Conservation (phyloP, 805 yeast species). For the Pichia gijzeniarum region DNA sequence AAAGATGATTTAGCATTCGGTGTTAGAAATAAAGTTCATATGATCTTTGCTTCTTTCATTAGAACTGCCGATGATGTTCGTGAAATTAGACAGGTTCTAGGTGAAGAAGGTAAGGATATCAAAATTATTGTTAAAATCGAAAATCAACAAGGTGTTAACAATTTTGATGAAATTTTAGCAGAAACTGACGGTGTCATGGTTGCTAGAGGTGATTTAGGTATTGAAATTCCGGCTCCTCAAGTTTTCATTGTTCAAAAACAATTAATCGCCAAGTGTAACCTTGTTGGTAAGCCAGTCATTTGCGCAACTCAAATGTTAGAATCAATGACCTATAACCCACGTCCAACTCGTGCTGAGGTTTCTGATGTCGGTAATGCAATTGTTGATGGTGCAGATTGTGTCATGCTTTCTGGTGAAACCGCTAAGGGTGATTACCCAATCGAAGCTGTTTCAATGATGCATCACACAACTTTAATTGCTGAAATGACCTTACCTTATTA, state of each 20-base stretch:
- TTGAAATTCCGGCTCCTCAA: slow-evolving; percentile 98
- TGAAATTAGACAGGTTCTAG: slow-evolving; percentile 89
- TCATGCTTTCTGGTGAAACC: slow-evolving; percentile 98
- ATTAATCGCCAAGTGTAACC: slow-evolving; percentile 97
- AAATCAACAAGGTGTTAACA: slow-evolving; percentile 99
- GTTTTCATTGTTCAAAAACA: slow-evolving; percentile 98
- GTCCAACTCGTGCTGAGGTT: slow-evolving; percentile 99
- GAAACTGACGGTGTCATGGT: slow-evolving; percentile 99
- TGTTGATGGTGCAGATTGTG: slow-evolving; percentile 99
- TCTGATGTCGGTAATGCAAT: slow-evolving; percentile 99
- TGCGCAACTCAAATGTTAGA: slow-evolving; percentile 99
- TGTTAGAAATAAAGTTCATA: slow-evolving; percentile 95
- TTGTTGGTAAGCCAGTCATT: slow-evolving; percentile 98
- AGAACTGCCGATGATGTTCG: slow-evolving; percentile 87
- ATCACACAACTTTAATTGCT: slow-evolving; percentile 92
- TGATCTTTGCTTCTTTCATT: slow-evolving; percentile 97
- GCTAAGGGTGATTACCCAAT: slow-evolving; percentile 99
- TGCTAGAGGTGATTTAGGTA: slow-evolving; percentile 99
- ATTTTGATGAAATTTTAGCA: slow-evolving; percentile 90
- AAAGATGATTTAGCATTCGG: slow-evolving; percentile 88
- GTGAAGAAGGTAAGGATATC: slow-evolving; percentile 94
- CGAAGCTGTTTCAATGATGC: slow-evolving; percentile 98
- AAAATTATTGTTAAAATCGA: slow-evolving; percentile 97
- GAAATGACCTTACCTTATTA: slow-evolving; percentile 94
- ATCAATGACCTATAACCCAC: slow-evolving; percentile 99